phyloP scores from a whole-genome alignment of 1,284 basidiomycete species.

The Cutaneotrichosporon arboriforme region DNA sequence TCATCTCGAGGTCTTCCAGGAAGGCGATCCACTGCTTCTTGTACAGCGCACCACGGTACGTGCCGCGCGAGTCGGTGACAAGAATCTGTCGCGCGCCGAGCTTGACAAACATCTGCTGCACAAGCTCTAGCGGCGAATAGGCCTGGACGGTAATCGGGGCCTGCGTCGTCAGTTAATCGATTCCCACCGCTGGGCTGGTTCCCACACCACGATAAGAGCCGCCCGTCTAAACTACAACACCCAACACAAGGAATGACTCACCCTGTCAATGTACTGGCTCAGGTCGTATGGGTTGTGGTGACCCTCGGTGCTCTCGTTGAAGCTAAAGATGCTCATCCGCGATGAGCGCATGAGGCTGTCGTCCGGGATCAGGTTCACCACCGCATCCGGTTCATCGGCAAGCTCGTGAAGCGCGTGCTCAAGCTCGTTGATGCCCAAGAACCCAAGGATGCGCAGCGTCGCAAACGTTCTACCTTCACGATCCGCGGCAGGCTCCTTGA shows the following conservation, averaged over 20 bases:
- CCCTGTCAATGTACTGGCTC: conserved; percentile 83
- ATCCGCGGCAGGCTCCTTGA: conserved; percentile 50
- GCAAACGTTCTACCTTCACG: conserved; percentile 14
- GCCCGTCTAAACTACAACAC: conserved; percentile 18
- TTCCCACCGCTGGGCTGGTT: neutral
- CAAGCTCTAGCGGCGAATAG: conserved; percentile 78
- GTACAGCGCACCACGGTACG: conserved; percentile 83
- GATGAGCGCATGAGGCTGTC: conserved; percentile 21
- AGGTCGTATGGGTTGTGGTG: conserved; percentile 70
- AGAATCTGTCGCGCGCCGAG: conserved; percentile 85
- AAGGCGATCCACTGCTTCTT: conserved; percentile 89
- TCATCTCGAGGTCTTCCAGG: conserved; percentile 60
- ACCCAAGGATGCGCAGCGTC: conserved; percentile 69
- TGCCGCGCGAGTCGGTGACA: conserved; percentile 72
- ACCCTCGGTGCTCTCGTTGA: conserved; percentile 34
- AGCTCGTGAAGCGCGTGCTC: conserved; percentile 76
- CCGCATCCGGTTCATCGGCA: conserved; percentile 63
- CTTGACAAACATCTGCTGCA: conserved; percentile 87
- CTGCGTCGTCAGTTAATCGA: conserved; percentile 46
- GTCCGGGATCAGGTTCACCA: conserved; percentile 59
- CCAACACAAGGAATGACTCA: conserved; percentile 30
- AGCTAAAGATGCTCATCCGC: conserved; percentile 38
- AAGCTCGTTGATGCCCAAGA: conserved; percentile 85
- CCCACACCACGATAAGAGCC: neutral
- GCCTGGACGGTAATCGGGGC: conserved; percentile 75